Evolutionary conservation across 164 flowering plant genomes (phyloP).

Genomic region (Pachysandra terminalis): DNA sequence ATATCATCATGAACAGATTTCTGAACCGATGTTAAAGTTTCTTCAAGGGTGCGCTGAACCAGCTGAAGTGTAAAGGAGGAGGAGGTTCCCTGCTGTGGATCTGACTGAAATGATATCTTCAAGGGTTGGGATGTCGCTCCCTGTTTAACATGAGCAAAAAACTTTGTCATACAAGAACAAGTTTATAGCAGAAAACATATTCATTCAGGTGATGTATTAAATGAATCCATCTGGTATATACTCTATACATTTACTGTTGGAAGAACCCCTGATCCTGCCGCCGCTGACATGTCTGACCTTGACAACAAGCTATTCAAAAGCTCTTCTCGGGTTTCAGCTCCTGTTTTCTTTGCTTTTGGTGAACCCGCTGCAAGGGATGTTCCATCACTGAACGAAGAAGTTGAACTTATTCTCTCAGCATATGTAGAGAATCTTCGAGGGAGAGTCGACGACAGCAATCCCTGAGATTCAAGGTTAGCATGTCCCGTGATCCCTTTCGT

Average conservation of each 20-base stretch:
- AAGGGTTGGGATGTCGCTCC: constrained; percentile 31
- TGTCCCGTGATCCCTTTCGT: constrained; percentile 37
- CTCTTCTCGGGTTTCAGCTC: constrained; percentile 81
- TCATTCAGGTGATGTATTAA: neutral
- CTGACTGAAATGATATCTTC: constrained; percentile 35
- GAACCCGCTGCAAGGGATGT: constrained; percentile 56
- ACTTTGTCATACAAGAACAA: neutral
- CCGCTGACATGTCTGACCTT: constrained; percentile 44
- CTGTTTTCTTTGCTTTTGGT: constrained; percentile 89
- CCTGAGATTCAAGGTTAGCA: constrained; percentile 45
- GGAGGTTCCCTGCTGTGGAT: constrained; percentile 57
- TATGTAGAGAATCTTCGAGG: constrained; percentile 70
- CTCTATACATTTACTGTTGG: constrained; percentile 50
- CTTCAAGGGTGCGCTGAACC: constrained; percentile 82
- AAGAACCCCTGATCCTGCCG: constrained; percentile 38
- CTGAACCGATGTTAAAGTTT: constrained; percentile 72
- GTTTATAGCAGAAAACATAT: neutral
- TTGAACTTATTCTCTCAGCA: constrained; percentile 88
- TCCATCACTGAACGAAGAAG: constrained; percentile 63
- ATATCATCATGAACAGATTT: constrained; percentile 81
- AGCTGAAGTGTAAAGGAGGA: constrained; percentile 80
- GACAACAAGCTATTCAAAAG: constrained; percentile 50
- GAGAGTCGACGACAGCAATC: constrained; percentile 35
- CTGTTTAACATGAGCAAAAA: constrained; percentile 16
- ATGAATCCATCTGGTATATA: constrained; percentile 6